phyloP scores from a whole-genome alignment of 495 filamentous ascomycete species.

The Trichocladium uniseriatum region DNA sequence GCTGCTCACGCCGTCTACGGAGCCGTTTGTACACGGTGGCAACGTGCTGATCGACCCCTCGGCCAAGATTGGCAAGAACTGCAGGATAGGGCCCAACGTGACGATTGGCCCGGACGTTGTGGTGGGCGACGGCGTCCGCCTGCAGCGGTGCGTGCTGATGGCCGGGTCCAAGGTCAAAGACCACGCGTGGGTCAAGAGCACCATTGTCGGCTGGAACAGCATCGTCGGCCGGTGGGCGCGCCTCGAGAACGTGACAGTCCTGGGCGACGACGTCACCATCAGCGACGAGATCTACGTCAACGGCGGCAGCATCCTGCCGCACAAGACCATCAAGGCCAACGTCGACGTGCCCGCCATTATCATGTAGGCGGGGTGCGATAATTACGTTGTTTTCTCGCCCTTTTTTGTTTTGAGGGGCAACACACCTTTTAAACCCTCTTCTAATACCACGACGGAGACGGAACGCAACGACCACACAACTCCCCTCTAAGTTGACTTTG shows the following conservation, averaged over 20 bases:
- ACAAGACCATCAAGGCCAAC: conserved; percentile 99
- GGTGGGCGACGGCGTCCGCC: conserved; percentile 85
- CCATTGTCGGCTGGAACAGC: conserved; percentile 99
- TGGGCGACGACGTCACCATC: conserved; percentile 98
- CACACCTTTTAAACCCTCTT: conserved; percentile 4
- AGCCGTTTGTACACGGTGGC: conserved; percentile 82
- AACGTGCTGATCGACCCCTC: conserved; percentile 95
- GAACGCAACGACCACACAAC: neutral
- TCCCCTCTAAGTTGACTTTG: neutral
- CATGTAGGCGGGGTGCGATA: too few species aligned
- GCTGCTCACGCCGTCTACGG: conserved; percentile 62
- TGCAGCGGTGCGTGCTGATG: conserved; percentile 90
- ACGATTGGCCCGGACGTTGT: conserved; percentile 93
- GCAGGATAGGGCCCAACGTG: conserved; percentile 95
- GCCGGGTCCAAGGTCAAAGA: conserved; percentile 92
- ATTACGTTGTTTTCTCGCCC: neutral
- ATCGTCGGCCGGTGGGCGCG: conserved; percentile 91
- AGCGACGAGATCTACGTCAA: conserved; percentile 99
- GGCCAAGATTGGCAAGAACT: conserved; percentile 96
- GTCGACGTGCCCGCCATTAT: conserved; percentile 88
- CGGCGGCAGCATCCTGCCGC: conserved; percentile 88
- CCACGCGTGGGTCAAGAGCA: conserved; percentile 98
- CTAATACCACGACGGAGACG: conserved; percentile 9
- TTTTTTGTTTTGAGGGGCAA: neutral
- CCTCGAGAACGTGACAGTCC: conserved; percentile 92